Evolutionary conservation across 2,329 filamentous ascomycete species (phyloP).

Genomic region (Neophaeococcomyces aloes): DNA sequence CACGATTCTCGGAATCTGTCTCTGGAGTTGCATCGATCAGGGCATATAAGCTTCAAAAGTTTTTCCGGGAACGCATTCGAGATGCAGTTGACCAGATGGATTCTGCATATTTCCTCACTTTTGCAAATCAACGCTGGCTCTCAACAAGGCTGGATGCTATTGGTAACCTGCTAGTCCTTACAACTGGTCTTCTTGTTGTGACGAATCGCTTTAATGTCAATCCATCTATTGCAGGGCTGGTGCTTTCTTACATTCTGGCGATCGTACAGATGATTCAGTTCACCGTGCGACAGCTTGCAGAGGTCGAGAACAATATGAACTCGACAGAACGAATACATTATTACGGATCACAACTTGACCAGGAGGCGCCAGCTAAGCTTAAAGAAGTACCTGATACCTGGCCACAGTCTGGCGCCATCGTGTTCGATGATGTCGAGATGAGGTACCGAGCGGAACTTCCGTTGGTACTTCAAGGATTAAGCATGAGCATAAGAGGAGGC

Average conservation of each 20-base stretch:
- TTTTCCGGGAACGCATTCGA: slow-evolving; percentile 61
- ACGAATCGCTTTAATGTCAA: slow-evolving; percentile 78
- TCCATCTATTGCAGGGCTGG: slow-evolving; percentile 75
- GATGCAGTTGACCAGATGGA: slow-evolving; percentile 82
- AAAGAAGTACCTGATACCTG: slow-evolving; percentile 60
- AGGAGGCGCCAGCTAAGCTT: slow-evolving; percentile 77
- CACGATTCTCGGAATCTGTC: slow-evolving; percentile 82
- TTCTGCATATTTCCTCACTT: slow-evolving; percentile 86
- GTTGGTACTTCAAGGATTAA: slow-evolving; percentile 59
- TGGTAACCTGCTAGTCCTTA: slow-evolving; percentile 74
- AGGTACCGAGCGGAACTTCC: slow-evolving; percentile 63
- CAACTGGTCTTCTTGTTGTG: slow-evolving; percentile 79
- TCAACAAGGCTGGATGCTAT: slow-evolving; percentile 75
- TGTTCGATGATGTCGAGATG: slow-evolving; percentile 68
- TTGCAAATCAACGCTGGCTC: slow-evolving; percentile 90
- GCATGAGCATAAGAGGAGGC: slow-evolving; percentile 34
- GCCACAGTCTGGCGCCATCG: slow-evolving; percentile 77
- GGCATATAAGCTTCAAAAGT: slow-evolving; percentile 71
- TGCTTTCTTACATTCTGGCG: slow-evolving; percentile 82
- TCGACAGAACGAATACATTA: slow-evolving; percentile 84
- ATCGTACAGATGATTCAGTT: slow-evolving; percentile 97
- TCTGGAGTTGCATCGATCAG: slow-evolving; percentile 75
- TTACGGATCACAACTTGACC: slow-evolving; percentile 76
- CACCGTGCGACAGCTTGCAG: slow-evolving; percentile 82
- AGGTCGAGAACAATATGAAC: slow-evolving; percentile 98